Conservation (phyloP, 2,329 filamentous ascomycete genomes). For the Talaromyces sp. region DNA sequence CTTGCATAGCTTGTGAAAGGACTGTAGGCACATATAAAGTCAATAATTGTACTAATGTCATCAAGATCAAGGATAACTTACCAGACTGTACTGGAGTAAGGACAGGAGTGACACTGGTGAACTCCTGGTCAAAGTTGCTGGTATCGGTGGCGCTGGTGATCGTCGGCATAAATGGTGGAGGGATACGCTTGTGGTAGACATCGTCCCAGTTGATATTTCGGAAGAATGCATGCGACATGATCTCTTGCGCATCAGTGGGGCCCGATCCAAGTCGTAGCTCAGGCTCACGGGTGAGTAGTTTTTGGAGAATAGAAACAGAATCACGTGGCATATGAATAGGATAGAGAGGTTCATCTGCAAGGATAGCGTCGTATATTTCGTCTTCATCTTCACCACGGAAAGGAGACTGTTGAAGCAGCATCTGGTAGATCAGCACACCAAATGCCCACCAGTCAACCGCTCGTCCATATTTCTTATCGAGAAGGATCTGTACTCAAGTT, state of each 20-base stretch:
- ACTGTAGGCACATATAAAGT: conserved; percentile 55
- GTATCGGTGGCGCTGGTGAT: conserved; percentile 94
- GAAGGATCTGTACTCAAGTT: conserved; percentile 66
- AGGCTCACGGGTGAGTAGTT: conserved; percentile 91
- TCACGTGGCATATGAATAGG: conserved; percentile 98
- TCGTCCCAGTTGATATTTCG: conserved; percentile 98
- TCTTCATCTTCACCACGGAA: conserved; percentile 99
- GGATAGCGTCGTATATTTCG: conserved; percentile 98
- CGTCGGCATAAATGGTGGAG: conserved; percentile 82
- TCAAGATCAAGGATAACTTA: conserved; percentile 52
- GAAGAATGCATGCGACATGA: conserved; percentile 99
- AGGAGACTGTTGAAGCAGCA: conserved; percentile 97
- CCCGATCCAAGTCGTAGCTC: conserved; percentile 90
- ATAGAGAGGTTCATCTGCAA: conserved; percentile 95
- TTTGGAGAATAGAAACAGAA: conserved; percentile 95
- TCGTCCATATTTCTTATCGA: conserved; percentile 97
- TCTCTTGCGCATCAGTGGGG: conserved; percentile 94
- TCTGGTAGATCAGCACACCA: conserved; percentile 97
- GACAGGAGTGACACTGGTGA: conserved; percentile 96
- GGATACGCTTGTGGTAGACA: conserved; percentile 90
- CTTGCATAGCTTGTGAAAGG: conserved; percentile 96
- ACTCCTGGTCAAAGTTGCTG: conserved; percentile 99
- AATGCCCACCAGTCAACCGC: conserved; percentile 99
- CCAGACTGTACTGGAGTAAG: conserved; percentile 95
- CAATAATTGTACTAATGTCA: conserved; percentile 22